A percentile compares a stretch with the other conserved stretches of the same genome.
These are phyloP conservation scores for Beauveria medogensis DNA, from an alignment of 2,329 filamentous ascomycete genomes.

Conservation along the genomic window DNA sequence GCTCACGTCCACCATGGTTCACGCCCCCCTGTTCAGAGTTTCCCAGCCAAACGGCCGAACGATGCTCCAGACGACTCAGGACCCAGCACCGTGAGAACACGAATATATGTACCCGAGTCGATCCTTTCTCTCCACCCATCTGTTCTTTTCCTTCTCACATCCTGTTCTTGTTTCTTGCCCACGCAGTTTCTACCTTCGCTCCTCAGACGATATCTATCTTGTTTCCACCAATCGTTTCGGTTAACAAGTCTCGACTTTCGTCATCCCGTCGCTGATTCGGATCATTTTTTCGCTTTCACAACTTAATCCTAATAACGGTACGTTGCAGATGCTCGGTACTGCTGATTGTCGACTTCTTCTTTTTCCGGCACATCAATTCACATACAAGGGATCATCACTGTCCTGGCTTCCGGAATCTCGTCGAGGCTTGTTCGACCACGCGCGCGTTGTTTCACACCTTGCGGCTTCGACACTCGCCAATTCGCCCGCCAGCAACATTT, in stretches of 20 bases:
- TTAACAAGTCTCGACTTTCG: conserved; percentile 6
- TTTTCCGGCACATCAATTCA: not conserved
- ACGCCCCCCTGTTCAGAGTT: not conserved
- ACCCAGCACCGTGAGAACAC: not conserved
- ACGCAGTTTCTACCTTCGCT: conserved; percentile 4
- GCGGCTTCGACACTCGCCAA: not conserved
- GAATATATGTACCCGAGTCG: conserved; percentile 8
- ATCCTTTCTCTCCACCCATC: conserved; percentile 2
- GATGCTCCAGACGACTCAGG: not conserved
- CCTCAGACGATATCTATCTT: conserved; percentile 4
- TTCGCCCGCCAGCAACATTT: not conserved
- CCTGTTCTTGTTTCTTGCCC: not conserved
- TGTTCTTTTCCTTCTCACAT: not conserved
- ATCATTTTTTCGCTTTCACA: not conserved
- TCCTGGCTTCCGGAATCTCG: not conserved
- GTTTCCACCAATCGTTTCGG: conserved; percentile 9
- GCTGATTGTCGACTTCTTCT: not conserved
- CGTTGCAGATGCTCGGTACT: not conserved
- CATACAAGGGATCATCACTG: not conserved
- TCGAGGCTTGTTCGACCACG: not conserved
- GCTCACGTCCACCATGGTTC: not conserved
- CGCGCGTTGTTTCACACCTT: not conserved
- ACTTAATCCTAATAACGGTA: conserved; percentile 8
- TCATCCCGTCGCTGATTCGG: conserved; percentile 9
- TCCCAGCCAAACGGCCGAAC: conserved; percentile 4